phyloP scores from a whole-genome alignment of 805 yeast species.

The Zygoascus tannicola region DNA sequence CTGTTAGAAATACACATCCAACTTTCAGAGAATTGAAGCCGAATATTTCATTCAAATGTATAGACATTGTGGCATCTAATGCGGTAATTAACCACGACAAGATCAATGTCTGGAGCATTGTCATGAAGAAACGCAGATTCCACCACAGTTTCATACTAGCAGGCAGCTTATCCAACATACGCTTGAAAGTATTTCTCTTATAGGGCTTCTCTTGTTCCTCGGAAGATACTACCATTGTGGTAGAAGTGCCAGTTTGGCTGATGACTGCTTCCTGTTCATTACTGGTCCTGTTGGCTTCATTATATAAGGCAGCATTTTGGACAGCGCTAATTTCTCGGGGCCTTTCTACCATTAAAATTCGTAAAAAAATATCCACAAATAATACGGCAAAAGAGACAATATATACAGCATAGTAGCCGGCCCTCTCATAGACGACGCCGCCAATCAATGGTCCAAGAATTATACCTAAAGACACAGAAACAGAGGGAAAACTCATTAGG shows the following conservation, averaged over 20 bases:
- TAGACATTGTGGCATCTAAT: conserved; percentile 27
- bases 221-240: background rate
- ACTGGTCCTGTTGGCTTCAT: background rate
- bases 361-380: conserved; percentile 23
- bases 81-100: conserved; percentile 26
- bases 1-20: conserved; percentile 25
- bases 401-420: conserved; percentile 28
- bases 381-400: conserved; percentile 24
- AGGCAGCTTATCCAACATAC: background rate
- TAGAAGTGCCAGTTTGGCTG: background rate
- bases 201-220: background rate
- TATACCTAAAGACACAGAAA: conserved; percentile 24
- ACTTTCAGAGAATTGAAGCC: conserved; percentile 23
- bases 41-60: conserved; percentile 23
- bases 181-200: background rate
- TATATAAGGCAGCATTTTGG: background rate
- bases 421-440: conserved; percentile 26
- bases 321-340: background rate
- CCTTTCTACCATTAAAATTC: conserved; percentile 28
- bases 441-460: conserved; percentile 29
- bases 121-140: conserved; percentile 16
- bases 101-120: conserved; percentile 20
- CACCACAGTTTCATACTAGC: conserved; percentile 6
- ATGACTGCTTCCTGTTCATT: background rate
- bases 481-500: conserved; percentile 25